Percentiles rank a stretch among this genome's conserved stretches.
phyloP scores from a whole-genome alignment of 371 early-diverging fungal genomes.

The Dinochytrium kinnereticum region DNA sequence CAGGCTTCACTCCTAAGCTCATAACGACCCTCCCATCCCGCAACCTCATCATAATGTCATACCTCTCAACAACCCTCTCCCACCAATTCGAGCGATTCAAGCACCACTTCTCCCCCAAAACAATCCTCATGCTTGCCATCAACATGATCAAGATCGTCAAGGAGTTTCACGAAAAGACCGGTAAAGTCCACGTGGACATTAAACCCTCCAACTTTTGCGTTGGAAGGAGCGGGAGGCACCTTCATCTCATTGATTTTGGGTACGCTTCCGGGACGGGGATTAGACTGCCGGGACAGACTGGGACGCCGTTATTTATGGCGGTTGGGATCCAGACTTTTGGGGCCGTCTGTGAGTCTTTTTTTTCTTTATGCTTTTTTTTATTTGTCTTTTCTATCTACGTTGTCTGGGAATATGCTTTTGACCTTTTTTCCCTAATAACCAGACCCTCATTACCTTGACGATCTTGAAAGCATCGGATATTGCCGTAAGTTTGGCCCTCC shows the following conservation, averaged over 20 bases:
- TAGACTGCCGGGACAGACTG: constrained; percentile 43
- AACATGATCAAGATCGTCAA: constrained; percentile 24
- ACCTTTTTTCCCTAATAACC: constrained; percentile 28
- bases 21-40: constrained; percentile 14
- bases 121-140: constrained; percentile 34
- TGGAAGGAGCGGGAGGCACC: constrained; percentile 34
- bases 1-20: constrained; percentile 18
- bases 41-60: constrained; percentile 34
- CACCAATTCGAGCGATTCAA: constrained; percentile 28
- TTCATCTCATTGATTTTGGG: constrained; percentile 59
- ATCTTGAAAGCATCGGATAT: constrained; percentile 95
- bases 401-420: constrained; percentile 4
- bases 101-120: constrained; percentile 33
- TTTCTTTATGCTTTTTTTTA: neutral
- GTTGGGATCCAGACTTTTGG: constrained; percentile 33
- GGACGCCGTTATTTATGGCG: constrained; percentile 46
- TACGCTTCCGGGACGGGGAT: constrained; percentile 36
- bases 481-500: constrained; percentile 37
- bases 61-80: constrained; percentile 28
- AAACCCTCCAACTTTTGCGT: constrained; percentile 60
- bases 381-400: too few species aligned
- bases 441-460: constrained; percentile 98
- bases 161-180: constrained; percentile 28
- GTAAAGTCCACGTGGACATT: constrained; percentile 47
- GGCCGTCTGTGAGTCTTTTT: constrained; percentile 33